These are phyloP conservation scores for Murraya koenigii DNA, from an alignment of 345 rosid species.

Conservation along the genomic window DNA sequence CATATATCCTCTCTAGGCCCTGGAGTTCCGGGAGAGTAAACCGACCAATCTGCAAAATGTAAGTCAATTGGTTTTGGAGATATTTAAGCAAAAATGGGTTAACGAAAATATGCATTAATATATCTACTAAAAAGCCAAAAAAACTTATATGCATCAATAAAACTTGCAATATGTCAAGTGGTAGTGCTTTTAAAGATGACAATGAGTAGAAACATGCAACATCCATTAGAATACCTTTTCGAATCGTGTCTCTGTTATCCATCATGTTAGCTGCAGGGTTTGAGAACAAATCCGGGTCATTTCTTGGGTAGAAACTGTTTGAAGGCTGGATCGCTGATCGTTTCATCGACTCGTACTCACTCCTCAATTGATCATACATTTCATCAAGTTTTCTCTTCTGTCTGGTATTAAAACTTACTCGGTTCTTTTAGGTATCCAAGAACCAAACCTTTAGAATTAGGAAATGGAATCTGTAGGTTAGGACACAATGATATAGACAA, in stretches of 20 bases:
- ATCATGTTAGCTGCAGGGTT: constrained; percentile 54
- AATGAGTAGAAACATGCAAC: not conserved
- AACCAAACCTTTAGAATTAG: not conserved
- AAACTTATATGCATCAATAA: not conserved
- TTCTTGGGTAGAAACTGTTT: constrained; percentile 61
- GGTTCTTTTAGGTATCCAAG: constrained; percentile 10
- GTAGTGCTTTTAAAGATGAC: not conserved
- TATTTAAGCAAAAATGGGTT: constrained; percentile 29
- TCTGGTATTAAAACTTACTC: constrained; percentile 37
- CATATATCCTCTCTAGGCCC: constrained; percentile 85
- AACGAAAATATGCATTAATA: not conserved
- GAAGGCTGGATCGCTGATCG: constrained; percentile 81
- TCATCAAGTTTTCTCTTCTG: constrained; percentile 98
- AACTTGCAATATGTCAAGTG: not conserved
- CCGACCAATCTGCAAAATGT: constrained; percentile 80
- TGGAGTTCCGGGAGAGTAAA: constrained; percentile 89
- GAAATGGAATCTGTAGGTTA: constrained; percentile 6
- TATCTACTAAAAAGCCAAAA: constrained; percentile 7
- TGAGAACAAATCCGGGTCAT: constrained; percentile 72
- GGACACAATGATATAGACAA: constrained; percentile 11
- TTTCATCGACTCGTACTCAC: constrained; percentile 69
- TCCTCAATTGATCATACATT: constrained; percentile 91
- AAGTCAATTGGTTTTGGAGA: constrained; percentile 72
- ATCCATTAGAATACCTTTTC: constrained; percentile 59
- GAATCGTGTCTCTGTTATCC: constrained; percentile 56